These are phyloP conservation scores for Corymbia calophylla DNA, from an alignment of 441 rosid species.

Conservation along the genomic window DNA sequence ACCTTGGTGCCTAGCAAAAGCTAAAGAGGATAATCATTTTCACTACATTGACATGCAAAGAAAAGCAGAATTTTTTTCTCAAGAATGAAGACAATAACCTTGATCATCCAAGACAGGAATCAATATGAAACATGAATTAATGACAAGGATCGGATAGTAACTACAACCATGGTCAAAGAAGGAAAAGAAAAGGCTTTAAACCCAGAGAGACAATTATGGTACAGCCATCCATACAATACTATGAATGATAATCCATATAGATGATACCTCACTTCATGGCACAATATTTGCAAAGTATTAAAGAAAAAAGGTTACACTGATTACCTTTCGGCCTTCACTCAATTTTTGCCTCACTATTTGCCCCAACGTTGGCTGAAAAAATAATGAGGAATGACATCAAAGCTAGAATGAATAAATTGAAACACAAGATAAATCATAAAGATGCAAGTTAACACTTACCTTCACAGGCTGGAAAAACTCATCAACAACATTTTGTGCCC, in stretches of 20 bases:
- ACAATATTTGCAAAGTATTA: not conserved
- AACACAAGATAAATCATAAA: not conserved
- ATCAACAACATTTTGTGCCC: constrained; percentile 63
- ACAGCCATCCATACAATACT: not conserved
- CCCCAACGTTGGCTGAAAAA: constrained; percentile 74
- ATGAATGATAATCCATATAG: not conserved
- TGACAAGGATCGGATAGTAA: not conserved
- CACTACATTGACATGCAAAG: not conserved
- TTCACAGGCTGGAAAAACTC: constrained; percentile 74
- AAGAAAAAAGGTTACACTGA: not conserved
- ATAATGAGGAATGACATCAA: not conserved
- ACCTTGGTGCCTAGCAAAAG: not conserved
- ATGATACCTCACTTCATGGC: not conserved
- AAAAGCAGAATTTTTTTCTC: not conserved
- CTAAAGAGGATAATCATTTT: not conserved
- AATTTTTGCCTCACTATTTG: constrained; percentile 88
- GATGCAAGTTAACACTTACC: constrained; percentile 17
- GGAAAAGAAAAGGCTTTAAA: not conserved
- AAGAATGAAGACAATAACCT: not conserved
- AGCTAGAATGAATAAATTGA: not conserved
- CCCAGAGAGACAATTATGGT: not conserved
- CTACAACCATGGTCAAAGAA: not conserved
- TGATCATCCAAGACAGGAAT: not conserved
- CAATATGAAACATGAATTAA: not conserved
- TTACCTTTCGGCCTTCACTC: constrained; percentile 97